A percentile compares a stretch with the other conserved stretches of the same genome.
Evolutionary conservation across 495 filamentous ascomycete genomes (phyloP).

Genomic region (Penicillium coffeae): DNA sequence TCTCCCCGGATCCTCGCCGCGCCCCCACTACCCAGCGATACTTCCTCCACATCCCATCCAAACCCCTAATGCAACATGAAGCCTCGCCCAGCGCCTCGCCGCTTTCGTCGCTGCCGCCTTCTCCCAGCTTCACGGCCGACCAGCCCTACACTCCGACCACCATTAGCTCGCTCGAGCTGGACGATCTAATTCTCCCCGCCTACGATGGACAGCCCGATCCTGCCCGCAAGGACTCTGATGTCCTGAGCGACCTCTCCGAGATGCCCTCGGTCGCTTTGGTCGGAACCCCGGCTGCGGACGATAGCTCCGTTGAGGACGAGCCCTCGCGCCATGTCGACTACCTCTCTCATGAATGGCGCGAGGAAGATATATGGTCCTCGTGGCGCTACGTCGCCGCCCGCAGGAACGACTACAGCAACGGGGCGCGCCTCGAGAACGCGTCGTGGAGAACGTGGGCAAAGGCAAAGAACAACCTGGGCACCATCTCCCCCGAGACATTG

Average conservation of each 20-base stretch:
- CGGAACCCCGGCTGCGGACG: constrained; percentile 63
- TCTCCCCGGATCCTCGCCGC: constrained; percentile 36
- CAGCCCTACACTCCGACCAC: constrained; percentile 52
- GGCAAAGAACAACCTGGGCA: constrained; percentile 75
- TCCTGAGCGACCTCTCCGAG: constrained; percentile 23
- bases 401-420: constrained; percentile 72
- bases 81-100: constrained; percentile 27
- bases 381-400: constrained; percentile 89
- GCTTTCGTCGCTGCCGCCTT: constrained; percentile 37
- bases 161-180: constrained; percentile 62
- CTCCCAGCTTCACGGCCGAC: constrained; percentile 33
- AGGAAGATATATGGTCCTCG: constrained; percentile 97
- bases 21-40: constrained; percentile 44
- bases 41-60: constrained; percentile 33
- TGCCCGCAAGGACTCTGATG: constrained; percentile 13
- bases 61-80: constrained; percentile 35
- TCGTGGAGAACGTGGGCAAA: constrained; percentile 99
- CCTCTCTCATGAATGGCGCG: constrained; percentile 88
- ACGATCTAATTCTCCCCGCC: constrained; percentile 43
- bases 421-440: constrained; percentile 85
- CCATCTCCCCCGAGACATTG: constrained; percentile 80
- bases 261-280: constrained; percentile 11
- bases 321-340: constrained; percentile 95
- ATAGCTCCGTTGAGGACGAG: constrained; percentile 69
- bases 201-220: constrained; percentile 1